Base-by-base conservation (phyloP, 2,329 filamentous ascomycete species). In the Pyricularia pennisetigena region DNA sequence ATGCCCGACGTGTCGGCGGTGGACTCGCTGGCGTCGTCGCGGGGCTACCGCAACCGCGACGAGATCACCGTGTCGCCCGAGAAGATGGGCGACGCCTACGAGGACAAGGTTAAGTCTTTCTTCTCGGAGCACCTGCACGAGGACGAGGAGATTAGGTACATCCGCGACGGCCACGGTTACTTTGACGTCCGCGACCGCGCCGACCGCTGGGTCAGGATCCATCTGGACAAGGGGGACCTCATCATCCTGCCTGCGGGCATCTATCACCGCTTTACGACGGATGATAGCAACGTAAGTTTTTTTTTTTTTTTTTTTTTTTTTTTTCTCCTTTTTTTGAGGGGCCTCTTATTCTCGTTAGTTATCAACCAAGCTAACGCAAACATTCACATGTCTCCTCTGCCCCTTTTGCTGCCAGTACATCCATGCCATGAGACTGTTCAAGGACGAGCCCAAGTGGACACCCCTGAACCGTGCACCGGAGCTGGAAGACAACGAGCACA, bases 401-500 rank as follows among this genome's bases (percentile, higher is more conserved):
- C n/a, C 63, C 26, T 28, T 35, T 28, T 35, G 30, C 8, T 29
- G 67, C 65, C 73, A 97, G 94, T 97, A 94, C 76, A 92, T 97
- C 72, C 92, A 96, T 76, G 95, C 95, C 16, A 94, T 98, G 92
- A 87, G 95, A 69, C 83, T 99, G 67, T 99, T 98, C 86, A 94
- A 98, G 82, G 95, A 98, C 72, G 94, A 98, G 80, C 95, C 95
- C 41, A 97, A 98, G 81, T 99, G 95, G 95, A 98, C 93, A 49
- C 91, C 95, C 16, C 79, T 99, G 72, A 97, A 97, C 81, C 88
- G 95, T 68, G 87, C 86, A 7, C 79, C 82, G 4, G 90, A 94
- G 65, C 86, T 97, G 62, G 93, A 98, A 76, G 77, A 77, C 69
- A 99, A 98, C 79, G 80, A 84, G 67, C 91, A 89, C 77, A 87